Conservation (phyloP, 2,329 filamentous ascomycete species). For the Penicillium freii region DNA sequence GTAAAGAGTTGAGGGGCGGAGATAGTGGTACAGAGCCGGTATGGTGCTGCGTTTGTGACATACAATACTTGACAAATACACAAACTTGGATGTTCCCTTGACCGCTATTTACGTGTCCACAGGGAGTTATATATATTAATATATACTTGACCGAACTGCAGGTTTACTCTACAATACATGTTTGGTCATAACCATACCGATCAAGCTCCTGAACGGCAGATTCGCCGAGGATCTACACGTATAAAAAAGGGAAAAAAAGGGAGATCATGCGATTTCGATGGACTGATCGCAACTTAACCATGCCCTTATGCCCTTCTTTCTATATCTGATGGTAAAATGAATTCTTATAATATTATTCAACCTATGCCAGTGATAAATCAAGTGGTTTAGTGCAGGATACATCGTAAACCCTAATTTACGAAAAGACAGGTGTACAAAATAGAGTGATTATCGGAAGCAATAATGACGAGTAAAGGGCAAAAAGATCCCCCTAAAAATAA, state of each 20-base stretch:
- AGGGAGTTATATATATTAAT: neutral
- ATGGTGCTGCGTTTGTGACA: neutral
- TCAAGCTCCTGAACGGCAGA: conserved; percentile 8
- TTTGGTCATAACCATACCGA: neutral
- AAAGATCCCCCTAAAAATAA: neutral
- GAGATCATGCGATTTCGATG: conserved; percentile 10
- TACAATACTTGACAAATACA: conserved; percentile 8
- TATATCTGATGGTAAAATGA: neutral
- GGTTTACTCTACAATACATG: neutral
- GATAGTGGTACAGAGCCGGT: conserved; percentile 11
- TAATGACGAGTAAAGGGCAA: neutral
- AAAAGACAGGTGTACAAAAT: conserved; percentile 1
- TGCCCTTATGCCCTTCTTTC: neutral
- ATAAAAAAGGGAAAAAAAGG: conserved; percentile 5
- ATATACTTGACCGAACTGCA: neutral
- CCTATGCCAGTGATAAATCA: conserved; percentile 20
- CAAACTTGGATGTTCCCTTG: neutral
- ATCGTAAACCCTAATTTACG: conserved; percentile 25
- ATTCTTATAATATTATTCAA: conserved; percentile 3
- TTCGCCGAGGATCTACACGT: conserved; percentile 8
- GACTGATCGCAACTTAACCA: conserved; percentile 1
- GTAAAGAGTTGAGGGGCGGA: conserved; percentile 24
- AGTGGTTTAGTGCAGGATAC: conserved; percentile 21
- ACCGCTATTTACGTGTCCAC: neutral
- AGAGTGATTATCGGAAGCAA: neutral